Conservation (phyloP, 177 flowering plant genomes). For the Vitis hybrid region DNA sequence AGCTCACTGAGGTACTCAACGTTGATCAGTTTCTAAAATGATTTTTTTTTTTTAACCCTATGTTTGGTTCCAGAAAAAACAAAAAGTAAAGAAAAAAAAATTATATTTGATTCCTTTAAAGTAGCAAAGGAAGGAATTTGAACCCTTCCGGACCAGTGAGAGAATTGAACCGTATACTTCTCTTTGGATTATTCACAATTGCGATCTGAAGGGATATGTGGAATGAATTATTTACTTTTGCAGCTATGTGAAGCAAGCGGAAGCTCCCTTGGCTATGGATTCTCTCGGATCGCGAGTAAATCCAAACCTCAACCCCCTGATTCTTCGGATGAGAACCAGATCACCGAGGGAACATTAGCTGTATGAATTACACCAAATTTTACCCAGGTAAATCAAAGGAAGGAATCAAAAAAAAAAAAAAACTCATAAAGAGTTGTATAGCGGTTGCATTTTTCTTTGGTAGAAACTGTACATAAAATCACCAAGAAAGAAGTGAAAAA, state of each 20-base stretch:
- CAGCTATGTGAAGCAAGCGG: conserved; percentile 94
- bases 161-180: too few relatives aligned
- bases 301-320: conserved; percentile 60
- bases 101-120: too few relatives aligned
- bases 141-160: too few relatives aligned
- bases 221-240: conserved; percentile 10
- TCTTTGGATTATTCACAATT: neutral
- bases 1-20: conserved; percentile 83
- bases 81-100: too few relatives aligned
- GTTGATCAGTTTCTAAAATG: too few relatives aligned
- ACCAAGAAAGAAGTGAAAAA: neutral
- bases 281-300: conserved; percentile 58
- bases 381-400: neutral
- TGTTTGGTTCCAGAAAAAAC: neutral
- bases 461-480: conserved; percentile 26
- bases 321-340: conserved; percentile 65
- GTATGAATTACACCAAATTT: conserved; percentile 32
- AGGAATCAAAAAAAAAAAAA: neutral
- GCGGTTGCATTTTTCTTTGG: conserved; percentile 9
- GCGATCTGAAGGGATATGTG: neutral
- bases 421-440: conserved; percentile 17
- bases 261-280: conserved; percentile 95
- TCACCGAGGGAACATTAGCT: conserved; percentile 81
- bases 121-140: too few relatives aligned
- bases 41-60: neutral